Evolutionary conservation across 805 yeast species (phyloP), one percentile per base, ranked within the genome.

Genomic region (Schizosaccharomyces octosporus): DNA sequence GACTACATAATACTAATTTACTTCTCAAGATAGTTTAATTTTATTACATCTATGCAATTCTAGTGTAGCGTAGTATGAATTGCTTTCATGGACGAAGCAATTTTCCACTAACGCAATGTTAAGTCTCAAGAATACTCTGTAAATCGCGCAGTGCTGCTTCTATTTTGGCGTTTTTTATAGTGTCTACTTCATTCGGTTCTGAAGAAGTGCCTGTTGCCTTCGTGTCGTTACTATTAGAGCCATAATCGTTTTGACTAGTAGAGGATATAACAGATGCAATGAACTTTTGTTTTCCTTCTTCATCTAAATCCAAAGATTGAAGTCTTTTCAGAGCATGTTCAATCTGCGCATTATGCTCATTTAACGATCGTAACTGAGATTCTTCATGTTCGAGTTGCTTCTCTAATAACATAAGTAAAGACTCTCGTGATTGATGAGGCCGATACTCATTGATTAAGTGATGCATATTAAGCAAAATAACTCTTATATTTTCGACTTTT

Each of bases 391-490:
- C 85, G 19, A 90, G 79, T 67, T 85, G 88, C 61, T 80, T 83
- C 66, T 79, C 81, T 69, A 87, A 72, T 61, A 84, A 74, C 75
- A 87, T 76, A 55, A 88, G 86, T 65, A 93, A 75, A 60, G 89
- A 83, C 67, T 93, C 98, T 61, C 97, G 76, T 2, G 95, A 84
- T 69, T 93, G 98, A 71, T 93, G 97, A 2, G 97, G 93, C 64
- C 98, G 76, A 71, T 93, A 93, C 61, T 89, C 88, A 70, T 93
- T 93, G 63, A 93, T 73, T 45, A 93, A 73, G 70, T 93, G 97
- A 69, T 93, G 97, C 65, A 93, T 82, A 68, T 93, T 93, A 68
- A 90, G 84, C 61, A 93, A 73, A 11, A 90, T 81, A 15, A 84
- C 77, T 64, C 94, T 79, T 48, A 93, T 80, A 65, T 87, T 81